A percentile compares a stretch with the other conserved stretches of the same genome.
Evolutionary conservation across 257 asterid genomes (phyloP).

Genomic region (Solanum clarkiae): DNA sequence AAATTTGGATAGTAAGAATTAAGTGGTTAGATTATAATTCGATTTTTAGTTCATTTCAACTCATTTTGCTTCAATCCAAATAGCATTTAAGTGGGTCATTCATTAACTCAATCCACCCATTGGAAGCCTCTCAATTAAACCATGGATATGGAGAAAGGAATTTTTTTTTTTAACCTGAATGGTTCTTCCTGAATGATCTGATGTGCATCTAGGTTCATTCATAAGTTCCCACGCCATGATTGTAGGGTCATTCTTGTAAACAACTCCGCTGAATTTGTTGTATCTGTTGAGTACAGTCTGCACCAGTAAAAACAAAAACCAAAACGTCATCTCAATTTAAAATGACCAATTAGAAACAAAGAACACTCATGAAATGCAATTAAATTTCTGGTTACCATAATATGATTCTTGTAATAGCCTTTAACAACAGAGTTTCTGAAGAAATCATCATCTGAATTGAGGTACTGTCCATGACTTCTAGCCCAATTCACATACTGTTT

Average conservation of each 20-base stretch:
- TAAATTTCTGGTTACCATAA: constrained; percentile 27
- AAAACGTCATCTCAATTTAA: not conserved
- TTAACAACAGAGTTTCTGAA: constrained; percentile 51
- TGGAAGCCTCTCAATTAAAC: not conserved
- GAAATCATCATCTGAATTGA: constrained; percentile 82
- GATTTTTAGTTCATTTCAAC: too few relatives aligned
- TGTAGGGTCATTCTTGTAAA: constrained; percentile 87
- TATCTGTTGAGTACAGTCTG: constrained; percentile 64
- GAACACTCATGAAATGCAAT: not conserved
- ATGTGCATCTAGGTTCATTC: constrained; percentile 89
- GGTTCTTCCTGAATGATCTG: constrained; percentile 77
- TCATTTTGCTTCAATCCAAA: too few relatives aligned
- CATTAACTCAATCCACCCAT: too few relatives aligned
- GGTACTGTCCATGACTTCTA: constrained; percentile 45
- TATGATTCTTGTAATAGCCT: constrained; percentile 63
- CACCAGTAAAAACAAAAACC: not conserved
- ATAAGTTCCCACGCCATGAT: constrained; percentile 99
- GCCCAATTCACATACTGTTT: constrained; percentile 93
- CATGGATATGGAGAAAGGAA: not conserved
- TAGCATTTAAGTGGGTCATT: too few relatives aligned
- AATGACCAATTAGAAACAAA: not conserved
- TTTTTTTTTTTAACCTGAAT: constrained; percentile 44
- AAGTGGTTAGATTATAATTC: too few relatives aligned
- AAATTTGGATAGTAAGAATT: too few relatives aligned
- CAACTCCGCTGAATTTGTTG: constrained; percentile 40